Base-by-base conservation (phyloP, 352 stramenopile genomes). In the Albugo candida region DNA sequence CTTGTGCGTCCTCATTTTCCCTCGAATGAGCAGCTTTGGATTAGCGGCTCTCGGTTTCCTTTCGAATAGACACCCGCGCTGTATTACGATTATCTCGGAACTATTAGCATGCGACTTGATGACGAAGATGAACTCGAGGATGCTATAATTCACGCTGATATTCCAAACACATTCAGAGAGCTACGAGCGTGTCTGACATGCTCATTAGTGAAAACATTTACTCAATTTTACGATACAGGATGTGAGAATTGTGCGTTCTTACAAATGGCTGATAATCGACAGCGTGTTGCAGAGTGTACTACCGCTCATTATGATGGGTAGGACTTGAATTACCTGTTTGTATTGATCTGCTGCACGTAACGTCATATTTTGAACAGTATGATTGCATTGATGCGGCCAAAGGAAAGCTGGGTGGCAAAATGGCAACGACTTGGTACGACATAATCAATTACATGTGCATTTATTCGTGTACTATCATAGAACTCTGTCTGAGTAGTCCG, bases 361-460 rank as follows among this genome's bases (percentile, higher is more conserved):
- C 6, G 17, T 48, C 31, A 1, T 36, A 37, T 17, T 17, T n/a
- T 24, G n/a, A n/a, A 13, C 48, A 83, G 71, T n/a, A 86, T 85
- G 71, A 84, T 92, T 45, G 75, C 78, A 45, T 87, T 92, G 75
- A 88, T 92, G 75, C 67, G 83, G 50, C 78, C 78, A 19, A 84
- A 83, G 60, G 75, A 88, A 53, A 92, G 78, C 60, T 92, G 78
- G 78, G 78, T 92, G 34, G 78, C 78, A 51, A 92, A 92, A 59
- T 92, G 78, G 78, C 75, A 86, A 53, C 75, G 78, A 41, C 86
- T 92, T 35, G 78, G 75, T 85, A 48, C 37, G 17, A 24, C 20
- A 20, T 21, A 11, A 16, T n/a, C 10, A 2, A 12, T 18, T 24
- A 11, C 40, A 42, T n/a, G 41, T 20, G 14, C 11, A 18, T 24